Evolutionary conservation across 306 rosid genomes (phyloP), one percentile per base, ranked within the genome.

Genomic region (Gastrolobium villosum): DNA sequence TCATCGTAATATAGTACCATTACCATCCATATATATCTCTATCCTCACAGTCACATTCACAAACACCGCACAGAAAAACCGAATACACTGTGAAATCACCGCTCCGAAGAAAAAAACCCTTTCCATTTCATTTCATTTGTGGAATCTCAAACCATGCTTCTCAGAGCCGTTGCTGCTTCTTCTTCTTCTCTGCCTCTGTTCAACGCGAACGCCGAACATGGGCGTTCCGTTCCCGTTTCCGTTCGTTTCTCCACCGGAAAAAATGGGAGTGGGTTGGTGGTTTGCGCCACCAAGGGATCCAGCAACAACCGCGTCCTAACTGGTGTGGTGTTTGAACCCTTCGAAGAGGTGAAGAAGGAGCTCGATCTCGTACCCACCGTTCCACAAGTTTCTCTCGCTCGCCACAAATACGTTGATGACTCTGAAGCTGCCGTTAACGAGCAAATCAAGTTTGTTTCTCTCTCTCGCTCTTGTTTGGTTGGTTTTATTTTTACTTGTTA

Each of bases 311-410:
- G 87, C 0, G 87, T 86, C 2, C 79, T 93, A 2, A 84, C 96
- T 1, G 98, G 99, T 0, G 99, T 96, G 26, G 45, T 96, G 10
- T 96, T 96, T 50, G 96, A 96, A 84, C 99, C 99, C 1, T 96
- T 93, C 54, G 98, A 91, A 49, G 99, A 93, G 79, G 97, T 93
- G 72, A 93, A 93, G 86, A 96, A 89, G 84, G 98, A 96, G 83
- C 91, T 93, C 13, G 92, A 88, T 78, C 98, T 96, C 8, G 96
- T 96, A 1, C 98, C 98, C 6, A 68, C 81, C 13, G 87, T 79
- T 7, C 94, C 98, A 0, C 93, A 93, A 10, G 79, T 74, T 65
- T 93, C 99, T n/a, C 72, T 96, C 30, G 96, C 97, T 68, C 96
- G 99, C 61, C 97, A 90, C 11, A 93, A 93, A 76, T 93, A 15